Percentiles rank a stretch among this genome's conserved stretches.
These are phyloP conservation scores for Colletotrichum noveboracense DNA, from an alignment of 2,329 filamentous ascomycete species.

Conservation along the genomic window DNA sequence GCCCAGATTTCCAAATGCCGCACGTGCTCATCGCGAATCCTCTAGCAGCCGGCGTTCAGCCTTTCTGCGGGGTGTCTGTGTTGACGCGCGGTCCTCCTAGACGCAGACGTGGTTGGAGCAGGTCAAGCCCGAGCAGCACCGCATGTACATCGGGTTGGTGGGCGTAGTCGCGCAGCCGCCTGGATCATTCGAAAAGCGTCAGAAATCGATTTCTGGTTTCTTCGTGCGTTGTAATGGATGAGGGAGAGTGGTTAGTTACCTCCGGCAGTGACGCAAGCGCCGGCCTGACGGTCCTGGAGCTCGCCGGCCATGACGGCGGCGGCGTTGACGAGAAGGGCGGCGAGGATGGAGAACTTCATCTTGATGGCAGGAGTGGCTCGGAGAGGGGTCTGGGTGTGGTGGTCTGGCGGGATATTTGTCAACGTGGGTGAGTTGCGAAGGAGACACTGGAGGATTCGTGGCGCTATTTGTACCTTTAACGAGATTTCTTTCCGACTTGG, in stretches of 20 bases:
- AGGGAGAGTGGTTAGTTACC: not conserved
- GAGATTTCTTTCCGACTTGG: not conserved
- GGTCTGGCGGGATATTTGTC: too few species aligned
- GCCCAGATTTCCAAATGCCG: too few species aligned
- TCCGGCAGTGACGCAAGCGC: not conserved
- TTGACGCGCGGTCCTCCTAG: not conserved
- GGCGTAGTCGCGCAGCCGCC: not conserved
- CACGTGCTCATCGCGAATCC: too few species aligned
- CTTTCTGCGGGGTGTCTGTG: too few species aligned
- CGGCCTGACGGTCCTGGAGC: not conserved
- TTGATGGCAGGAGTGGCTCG: too few species aligned
- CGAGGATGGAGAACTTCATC: not conserved
- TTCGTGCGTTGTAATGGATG: too few species aligned
- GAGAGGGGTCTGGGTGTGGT: too few species aligned
- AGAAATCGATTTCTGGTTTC: too few species aligned
- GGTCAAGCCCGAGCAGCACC: not conserved
- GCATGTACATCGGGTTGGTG: not conserved
- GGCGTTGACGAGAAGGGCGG: not conserved
- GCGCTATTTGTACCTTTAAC: not conserved
- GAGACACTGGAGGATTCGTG: too few species aligned
- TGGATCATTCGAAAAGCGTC: accelerated
- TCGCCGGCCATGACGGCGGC: not conserved
- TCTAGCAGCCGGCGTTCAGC: too few species aligned
- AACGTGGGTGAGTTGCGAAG: too few species aligned
- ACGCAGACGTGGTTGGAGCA: not conserved